Conservation (phyloP, 495 filamentous ascomycete species). For the Aspergillus taichungensis region DNA sequence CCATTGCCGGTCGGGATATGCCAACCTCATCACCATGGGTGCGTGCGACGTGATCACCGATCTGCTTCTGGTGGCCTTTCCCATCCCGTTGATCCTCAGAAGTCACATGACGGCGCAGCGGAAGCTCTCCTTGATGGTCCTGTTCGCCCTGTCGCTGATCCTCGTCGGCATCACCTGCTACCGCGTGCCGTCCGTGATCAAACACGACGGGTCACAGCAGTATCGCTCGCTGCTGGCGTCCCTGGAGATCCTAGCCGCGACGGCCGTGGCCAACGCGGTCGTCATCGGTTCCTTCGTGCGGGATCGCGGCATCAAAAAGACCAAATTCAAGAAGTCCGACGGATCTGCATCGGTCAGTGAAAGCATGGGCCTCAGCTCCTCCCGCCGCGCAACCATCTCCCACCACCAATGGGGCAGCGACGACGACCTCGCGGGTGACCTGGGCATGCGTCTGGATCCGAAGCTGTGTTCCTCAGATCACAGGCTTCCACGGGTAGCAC, state of each 20-base stretch:
- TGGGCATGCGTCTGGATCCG: slow-evolving; percentile 58
- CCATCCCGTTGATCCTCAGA: slow-evolving; percentile 73
- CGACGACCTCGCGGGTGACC: slow-evolving; percentile 63
- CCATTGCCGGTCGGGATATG: slow-evolving; percentile 73
- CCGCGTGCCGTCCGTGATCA: slow-evolving; percentile 63
- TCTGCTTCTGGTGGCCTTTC: slow-evolving; percentile 75
- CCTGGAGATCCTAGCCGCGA: slow-evolving; percentile 68
- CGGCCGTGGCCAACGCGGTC: slow-evolving; percentile 65
- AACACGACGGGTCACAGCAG: slow-evolving; percentile 54
- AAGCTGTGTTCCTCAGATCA: slow-evolving; percentile 41
- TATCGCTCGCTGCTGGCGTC: slow-evolving; percentile 70
- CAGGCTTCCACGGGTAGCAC: slow-evolving; percentile 30
- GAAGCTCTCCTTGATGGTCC: slow-evolving; percentile 55
- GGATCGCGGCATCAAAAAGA: slow-evolving; percentile 69
- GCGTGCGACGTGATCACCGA: slow-evolving; percentile 81
- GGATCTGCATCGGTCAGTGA: slow-evolving; percentile 46
- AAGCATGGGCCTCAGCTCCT: slow-evolving; percentile 40
- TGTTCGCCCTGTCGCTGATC: slow-evolving; percentile 75
- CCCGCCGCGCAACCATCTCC: slow-evolving; percentile 42
- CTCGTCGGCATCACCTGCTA: slow-evolving; percentile 69
- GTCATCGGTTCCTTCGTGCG: slow-evolving; percentile 77
- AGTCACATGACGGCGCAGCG: slow-evolving; percentile 59
- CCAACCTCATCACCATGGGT: slow-evolving; percentile 81
- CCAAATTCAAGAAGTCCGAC: slow-evolving; percentile 52
- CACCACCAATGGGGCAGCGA: slow-evolving; percentile 71